Percentiles rank a stretch among this genome's conserved stretches.
These are phyloP conservation scores for Pleomassaria siparia DNA, from an alignment of 2,329 filamentous ascomycete species.

Conservation along the genomic window DNA sequence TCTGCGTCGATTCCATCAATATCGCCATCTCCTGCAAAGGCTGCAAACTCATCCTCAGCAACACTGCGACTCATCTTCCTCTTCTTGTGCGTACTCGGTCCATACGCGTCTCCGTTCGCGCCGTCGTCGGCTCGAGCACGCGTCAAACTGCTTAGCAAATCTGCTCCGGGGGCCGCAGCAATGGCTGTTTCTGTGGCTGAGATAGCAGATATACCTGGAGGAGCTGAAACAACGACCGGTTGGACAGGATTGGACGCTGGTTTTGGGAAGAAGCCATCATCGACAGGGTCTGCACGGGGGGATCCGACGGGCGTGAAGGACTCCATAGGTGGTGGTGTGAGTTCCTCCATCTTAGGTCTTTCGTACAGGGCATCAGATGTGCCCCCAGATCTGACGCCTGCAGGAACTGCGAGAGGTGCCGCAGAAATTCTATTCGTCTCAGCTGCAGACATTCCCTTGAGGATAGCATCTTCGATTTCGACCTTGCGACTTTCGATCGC, in stretches of 20 bases:
- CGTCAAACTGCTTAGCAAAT: constrained; percentile 35
- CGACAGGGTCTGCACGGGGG: constrained; percentile 38
- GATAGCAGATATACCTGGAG: constrained; percentile 16
- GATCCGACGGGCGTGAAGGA: constrained; percentile 55
- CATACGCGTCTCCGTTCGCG: constrained; percentile 23
- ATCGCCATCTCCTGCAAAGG: constrained; percentile 50
- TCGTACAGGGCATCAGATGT: constrained; percentile 47
- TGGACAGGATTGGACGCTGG: constrained; percentile 28
- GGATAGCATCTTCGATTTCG: constrained; percentile 87
- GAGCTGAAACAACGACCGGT: constrained; percentile 26
- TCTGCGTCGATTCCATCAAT: constrained; percentile 62
- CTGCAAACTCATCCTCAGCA: constrained; percentile 42
- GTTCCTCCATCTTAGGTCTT: constrained; percentile 79
- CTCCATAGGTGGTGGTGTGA: constrained; percentile 76
- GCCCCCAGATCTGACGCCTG: constrained; percentile 8
- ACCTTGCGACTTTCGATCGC: constrained; percentile 81
- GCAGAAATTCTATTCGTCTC: constrained; percentile 52
- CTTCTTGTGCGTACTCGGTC: constrained; percentile 35
- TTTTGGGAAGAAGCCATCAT: constrained; percentile 32
- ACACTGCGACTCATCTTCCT: constrained; percentile 39
- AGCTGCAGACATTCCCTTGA: constrained; percentile 73
- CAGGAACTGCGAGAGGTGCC: constrained; percentile 32
- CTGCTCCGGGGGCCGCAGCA: constrained; percentile 25
- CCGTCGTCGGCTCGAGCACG: constrained; percentile 22
- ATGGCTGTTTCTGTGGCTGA: constrained; percentile 24